phyloP scores from a whole-genome alignment of 805 yeast genomes.

The Wickerhamomyces rabaulensis region DNA sequence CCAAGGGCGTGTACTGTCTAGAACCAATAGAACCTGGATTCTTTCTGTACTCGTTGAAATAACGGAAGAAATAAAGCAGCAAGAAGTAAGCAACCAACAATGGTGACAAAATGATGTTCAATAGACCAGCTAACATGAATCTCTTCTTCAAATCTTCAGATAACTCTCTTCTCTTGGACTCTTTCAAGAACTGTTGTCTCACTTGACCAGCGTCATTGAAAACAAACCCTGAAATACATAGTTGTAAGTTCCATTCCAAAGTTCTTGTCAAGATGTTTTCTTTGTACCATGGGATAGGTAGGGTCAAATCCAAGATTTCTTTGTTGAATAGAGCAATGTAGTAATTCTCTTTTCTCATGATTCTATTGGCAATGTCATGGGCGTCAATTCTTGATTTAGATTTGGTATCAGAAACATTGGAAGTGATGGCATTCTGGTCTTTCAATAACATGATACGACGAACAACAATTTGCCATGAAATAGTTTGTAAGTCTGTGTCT shows the following conservation, averaged over 20 bases:
- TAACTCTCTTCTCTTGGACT: conserved; percentile 58
- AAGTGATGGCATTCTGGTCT: conserved; percentile 67
- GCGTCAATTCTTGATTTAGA: conserved; percentile 79
- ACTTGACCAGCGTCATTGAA: conserved; percentile 83
- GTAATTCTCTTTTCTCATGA: conserved; percentile 94
- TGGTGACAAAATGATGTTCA: conserved; percentile 81
- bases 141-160: conserved; percentile 70
- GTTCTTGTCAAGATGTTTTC: conserved; percentile 65
- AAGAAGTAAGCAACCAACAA: conserved; percentile 80
- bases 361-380: conserved; percentile 90
- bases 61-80: conserved; percentile 77
- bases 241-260: conserved; percentile 88
- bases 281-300: conserved; percentile 45
- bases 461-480: conserved; percentile 87
- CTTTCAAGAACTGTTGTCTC: conserved; percentile 64
- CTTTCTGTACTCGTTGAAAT: conserved; percentile 87
- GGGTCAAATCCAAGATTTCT: conserved; percentile 60
- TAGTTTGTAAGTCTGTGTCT: conserved; percentile 84
- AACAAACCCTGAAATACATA: conserved; percentile 81
- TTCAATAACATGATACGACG: conserved; percentile 66
- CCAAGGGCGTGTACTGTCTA: conserved; percentile 88
- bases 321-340: conserved; percentile 85
- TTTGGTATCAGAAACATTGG: conserved; percentile 49
- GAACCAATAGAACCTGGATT: conserved; percentile 81
- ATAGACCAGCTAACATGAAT: conserved; percentile 80